Base-by-base conservation (phyloP, 305 asterid species). In the Salvia sclarea region DNA sequence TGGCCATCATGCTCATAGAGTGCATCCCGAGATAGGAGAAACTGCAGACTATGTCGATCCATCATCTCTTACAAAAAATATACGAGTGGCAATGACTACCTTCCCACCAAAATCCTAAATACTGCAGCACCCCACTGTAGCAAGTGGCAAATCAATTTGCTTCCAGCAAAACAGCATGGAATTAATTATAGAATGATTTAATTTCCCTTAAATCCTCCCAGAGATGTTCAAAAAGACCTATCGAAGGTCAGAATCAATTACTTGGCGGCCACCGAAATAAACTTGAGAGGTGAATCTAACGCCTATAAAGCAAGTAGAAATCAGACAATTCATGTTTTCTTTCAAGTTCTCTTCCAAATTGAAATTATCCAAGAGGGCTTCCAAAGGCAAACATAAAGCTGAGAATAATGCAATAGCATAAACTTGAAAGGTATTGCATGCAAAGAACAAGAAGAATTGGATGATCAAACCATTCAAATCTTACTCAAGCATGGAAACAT, bases 51-150 rank as follows among this genome's bases (percentile, higher is more conserved):
- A 6, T 21, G 24, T 20, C 11, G 1, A 17, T 43, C 33, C 21
- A 16, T 55, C 12, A 41, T 9, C 58, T 60, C n/a, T 43, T 33
- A 25, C 37, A 17, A 14, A 44, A 13, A 18, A 28, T 35, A 44
- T 25, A 28, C 5, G 22, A 49, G 70, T 25, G 64, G 14, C n/a
- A n/a, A n/a, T n/a, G n/a, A n/a, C n/a, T n/a, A 30, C 41, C 43
- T 41, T 33, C 63, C 10, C 58, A 49, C 40, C 52, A 63, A 63
- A 41, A 40, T 71, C 11, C 59, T 60, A 53, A 37, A 40, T 3
- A 43, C 40, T 30, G 56, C 35, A 68, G 7, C 13, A 12, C 22
- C 24, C 35, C 3, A 3, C 53, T 17, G 6, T 41, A 11, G 8
- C 13, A 40, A 6, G 55, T n/a, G 22, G 37, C 28, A 70, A 16